Percentiles rank a stretch among this genome's conserved stretches.
These are phyloP conservation scores for Neurospora crassa DNA, from an alignment of 2,329 filamentous ascomycete genomes.

Conservation along the genomic window DNA sequence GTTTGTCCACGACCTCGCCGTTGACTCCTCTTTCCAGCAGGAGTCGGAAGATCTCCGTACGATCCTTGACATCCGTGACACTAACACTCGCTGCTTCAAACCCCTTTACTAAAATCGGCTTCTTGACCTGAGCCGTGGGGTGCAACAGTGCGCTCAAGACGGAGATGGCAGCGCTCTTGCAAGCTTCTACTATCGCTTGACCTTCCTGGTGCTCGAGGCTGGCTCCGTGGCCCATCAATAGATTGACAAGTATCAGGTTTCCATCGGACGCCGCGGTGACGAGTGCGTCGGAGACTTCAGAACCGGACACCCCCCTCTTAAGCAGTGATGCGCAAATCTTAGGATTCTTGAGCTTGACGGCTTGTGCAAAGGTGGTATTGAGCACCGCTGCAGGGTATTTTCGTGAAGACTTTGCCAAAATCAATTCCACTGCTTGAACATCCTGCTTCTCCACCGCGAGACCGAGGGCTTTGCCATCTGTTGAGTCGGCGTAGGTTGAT, in stretches of 20 bases:
- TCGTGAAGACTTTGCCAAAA: constrained; percentile 28
- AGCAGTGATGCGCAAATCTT: constrained; percentile 37
- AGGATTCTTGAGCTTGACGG: constrained; percentile 31
- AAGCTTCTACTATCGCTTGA: constrained; percentile 45
- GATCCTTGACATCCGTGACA: constrained; percentile 37
- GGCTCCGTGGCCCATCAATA: constrained; percentile 43
- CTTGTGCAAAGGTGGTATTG: constrained; percentile 32
- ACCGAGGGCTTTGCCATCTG: constrained; percentile 39
- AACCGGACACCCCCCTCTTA: constrained; percentile 33
- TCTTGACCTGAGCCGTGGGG: constrained; percentile 28
- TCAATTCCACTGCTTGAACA: constrained; percentile 34
- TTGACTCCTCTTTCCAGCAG: constrained; percentile 38
- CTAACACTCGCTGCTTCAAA: constrained; percentile 45
- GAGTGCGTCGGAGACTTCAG: constrained; percentile 39
- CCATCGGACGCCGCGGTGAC: constrained; percentile 42
- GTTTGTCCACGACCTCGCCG: constrained; percentile 41
- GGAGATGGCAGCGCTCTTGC: constrained; percentile 37
- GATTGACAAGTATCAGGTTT: constrained; percentile 39
- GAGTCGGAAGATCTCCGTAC: constrained; percentile 40
- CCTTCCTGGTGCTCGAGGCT: constrained; percentile 41
- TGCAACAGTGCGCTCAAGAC: constrained; percentile 41
- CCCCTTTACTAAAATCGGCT: constrained; percentile 35
- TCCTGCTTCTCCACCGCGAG: constrained; percentile 36
- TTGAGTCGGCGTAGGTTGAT: constrained; percentile 36
- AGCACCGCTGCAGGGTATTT: constrained; percentile 30